Evolutionary conservation across 2,329 filamentous ascomycete genomes (phyloP), one percentile per base, ranked within the genome.

Genomic region (Sclerotinia minor): DNA sequence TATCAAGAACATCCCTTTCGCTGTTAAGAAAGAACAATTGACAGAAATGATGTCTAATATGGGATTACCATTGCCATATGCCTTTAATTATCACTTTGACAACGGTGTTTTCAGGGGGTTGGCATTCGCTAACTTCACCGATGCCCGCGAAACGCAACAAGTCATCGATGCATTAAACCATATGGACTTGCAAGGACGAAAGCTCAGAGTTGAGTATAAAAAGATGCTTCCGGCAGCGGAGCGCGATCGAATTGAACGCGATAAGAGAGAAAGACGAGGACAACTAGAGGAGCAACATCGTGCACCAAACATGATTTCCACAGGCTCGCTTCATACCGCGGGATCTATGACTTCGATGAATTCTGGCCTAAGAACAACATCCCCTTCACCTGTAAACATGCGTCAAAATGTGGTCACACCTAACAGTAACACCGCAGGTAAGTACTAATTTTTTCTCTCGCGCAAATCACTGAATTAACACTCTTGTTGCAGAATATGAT

Each of bases 11-110:
- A 99, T 99, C 49, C 95, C 96, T 0, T 99, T 99, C 78, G 95
- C 96, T 38, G 93, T 98, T 68, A 94, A 97, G 79, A 98, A 98
- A 81, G 95, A 99, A 80, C 92, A 94, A 75, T 84, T 99, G 50
- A 92, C 96, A 45, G 88, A 89, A 71, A 85, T 97, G 73, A 99
- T 99, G 95, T 92, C 94, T 11, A 92, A 97, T 26, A 87, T 98
- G 85, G 91, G 92, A 73, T 85, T 99, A 50, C 95, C 95, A 1
- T 87, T 98, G 73, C 95, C 95, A 0, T 99, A 99, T 77, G 95
- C 95, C 17, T 99, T 99, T 84, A 99, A 99, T 83, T 98, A 99
- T 77, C 95, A 99, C 79, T 99, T 99, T 77, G 95, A 99, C 78
- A 96, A 96, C 75, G 95, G 95, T 38, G 94, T 99, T 38, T 99